Percentiles rank a stretch among this genome's conserved stretches.
Evolutionary conservation across 345 rosid genomes (phyloP).

Genomic region (Euphorbia tirucalli): DNA sequence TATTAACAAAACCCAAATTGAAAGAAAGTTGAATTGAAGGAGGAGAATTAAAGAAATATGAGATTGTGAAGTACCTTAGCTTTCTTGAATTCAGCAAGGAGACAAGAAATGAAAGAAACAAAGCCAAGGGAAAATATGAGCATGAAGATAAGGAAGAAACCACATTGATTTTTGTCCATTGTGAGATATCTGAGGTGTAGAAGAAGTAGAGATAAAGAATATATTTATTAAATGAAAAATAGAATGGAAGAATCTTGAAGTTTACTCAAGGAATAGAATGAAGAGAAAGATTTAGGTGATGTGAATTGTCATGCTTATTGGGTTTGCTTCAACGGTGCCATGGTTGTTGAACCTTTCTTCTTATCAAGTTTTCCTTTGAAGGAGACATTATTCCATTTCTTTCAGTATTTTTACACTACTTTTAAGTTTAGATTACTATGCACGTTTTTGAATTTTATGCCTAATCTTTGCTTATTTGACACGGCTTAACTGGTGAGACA

Average conservation of each 20-base stretch:
- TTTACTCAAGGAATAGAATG: conserved; percentile 29
- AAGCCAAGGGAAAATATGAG: conserved; percentile 42
- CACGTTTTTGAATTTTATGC: too few species aligned
- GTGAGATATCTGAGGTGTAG: background rate
- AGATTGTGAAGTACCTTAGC: conserved; percentile 44
- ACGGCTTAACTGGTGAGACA: too few species aligned
- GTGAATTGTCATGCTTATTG: background rate
- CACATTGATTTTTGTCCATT: conserved; percentile 33
- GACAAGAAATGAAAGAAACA: conserved; percentile 49
- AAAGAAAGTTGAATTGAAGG: background rate
- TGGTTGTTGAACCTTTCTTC: conserved; percentile 26
- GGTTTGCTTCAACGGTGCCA: conserved; percentile 4
- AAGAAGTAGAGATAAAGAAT: too few species aligned
- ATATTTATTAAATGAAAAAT: too few species aligned
- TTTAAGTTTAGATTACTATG: too few species aligned
- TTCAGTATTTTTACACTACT: too few species aligned
- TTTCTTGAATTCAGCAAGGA: conserved; percentile 61
- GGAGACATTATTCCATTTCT: conserved; percentile 27
- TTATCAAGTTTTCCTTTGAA: conserved; percentile 29
- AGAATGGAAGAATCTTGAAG: conserved; percentile 21
- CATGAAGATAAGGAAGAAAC: conserved; percentile 20
- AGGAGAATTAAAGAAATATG: too few species aligned
- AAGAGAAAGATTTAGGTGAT: background rate
- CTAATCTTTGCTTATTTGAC: too few species aligned
- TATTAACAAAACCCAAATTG: background rate